Base-by-base conservation (phyloP, 768 basidiomycete genomes). In the Mycena rosella region DNA sequence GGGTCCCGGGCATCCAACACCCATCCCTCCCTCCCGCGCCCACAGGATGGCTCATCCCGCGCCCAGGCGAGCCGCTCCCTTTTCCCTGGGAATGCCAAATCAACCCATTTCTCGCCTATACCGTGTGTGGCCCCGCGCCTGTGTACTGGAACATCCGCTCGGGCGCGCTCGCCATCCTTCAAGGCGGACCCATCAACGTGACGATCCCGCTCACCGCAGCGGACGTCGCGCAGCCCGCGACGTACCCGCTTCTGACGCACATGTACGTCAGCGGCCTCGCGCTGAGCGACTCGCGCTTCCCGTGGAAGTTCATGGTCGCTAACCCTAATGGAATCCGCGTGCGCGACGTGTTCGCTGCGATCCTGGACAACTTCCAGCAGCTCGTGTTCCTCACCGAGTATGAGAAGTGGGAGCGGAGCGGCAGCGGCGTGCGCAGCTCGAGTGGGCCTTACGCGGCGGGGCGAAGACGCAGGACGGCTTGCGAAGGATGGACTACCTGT, bases 141-240 rank as follows among this genome's bases (percentile, higher is more conserved):
- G 71, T 90, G 15, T 76, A 78, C 51, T 90, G 87, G 83, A 84
- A 88, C 74, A 75, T 90, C 40, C 79, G 68, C 20, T 51, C 64
- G 20, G 67, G 73, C 45, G 63, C 71, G 5, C 56, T 70, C 36
- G 69, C 77, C 8, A 70, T 79, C 42, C 73, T 77, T 47, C 79
- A 78, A 38, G 80, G 79, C 27, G 72, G 77, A 17, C 74, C 76
- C 36, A 54, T 73, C 60, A 34, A 63, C 26, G 70, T 71, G 9
- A 63, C 75, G 8, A 76, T 82, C 49, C 78, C 79, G 4, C 75
- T 83, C 49, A 67, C 76, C 18, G 64, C 73, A 1, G 73, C 78
- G 4, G 85, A 86, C 67, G 72, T 77, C 52, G 78, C 84, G n/a
- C 88, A 91, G 74, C 88, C 89, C 0, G 90, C 89, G n/a, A 89